These are phyloP conservation scores for Prunus dulcis DNA, from an alignment of 306 rosid species.

Conservation along the genomic window DNA sequence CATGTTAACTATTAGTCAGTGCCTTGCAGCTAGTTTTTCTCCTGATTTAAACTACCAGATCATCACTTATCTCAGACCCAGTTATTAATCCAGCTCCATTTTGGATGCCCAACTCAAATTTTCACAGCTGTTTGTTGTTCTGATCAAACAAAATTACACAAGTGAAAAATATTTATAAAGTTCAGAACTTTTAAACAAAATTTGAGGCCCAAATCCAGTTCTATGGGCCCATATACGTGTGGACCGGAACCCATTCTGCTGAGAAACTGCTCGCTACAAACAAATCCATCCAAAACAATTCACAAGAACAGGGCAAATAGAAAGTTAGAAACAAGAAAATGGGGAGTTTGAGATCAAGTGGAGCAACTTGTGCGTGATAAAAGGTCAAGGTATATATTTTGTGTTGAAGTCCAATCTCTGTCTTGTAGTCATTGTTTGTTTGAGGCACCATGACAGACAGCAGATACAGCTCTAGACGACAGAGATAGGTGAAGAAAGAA, in stretches of 20 bases:
- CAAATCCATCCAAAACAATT: too few relatives aligned
- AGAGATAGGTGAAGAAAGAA: slow-evolving; percentile 18
- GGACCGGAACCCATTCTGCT: too few relatives aligned
- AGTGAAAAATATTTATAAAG: too few relatives aligned
- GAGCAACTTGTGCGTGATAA: slow-evolving; percentile 16
- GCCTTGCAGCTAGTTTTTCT: neutral
- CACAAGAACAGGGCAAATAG: too few relatives aligned
- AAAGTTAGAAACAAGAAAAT: too few relatives aligned
- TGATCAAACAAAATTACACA: too few relatives aligned
- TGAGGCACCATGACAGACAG: neutral
- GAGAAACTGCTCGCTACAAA: neutral
- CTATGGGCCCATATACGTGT: too few relatives aligned
- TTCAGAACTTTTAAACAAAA: too few relatives aligned
- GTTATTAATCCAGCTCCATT: too few relatives aligned
- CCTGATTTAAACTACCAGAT: neutral
- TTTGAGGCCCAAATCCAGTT: too few relatives aligned
- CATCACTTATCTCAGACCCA: neutral
- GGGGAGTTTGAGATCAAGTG: slow-evolving; percentile 2
- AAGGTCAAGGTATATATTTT: neutral
- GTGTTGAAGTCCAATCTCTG: slow-evolving; percentile 7
- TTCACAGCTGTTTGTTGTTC: too few relatives aligned
- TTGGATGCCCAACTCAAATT: too few relatives aligned
- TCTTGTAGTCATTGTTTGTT: slow-evolving; percentile 10
- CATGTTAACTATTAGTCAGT: neutral
- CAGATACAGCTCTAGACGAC: slow-evolving; percentile 26